Evolutionary conservation across 345 rosid species (phyloP).

Genomic region (Sisymbrium altissimum): DNA sequence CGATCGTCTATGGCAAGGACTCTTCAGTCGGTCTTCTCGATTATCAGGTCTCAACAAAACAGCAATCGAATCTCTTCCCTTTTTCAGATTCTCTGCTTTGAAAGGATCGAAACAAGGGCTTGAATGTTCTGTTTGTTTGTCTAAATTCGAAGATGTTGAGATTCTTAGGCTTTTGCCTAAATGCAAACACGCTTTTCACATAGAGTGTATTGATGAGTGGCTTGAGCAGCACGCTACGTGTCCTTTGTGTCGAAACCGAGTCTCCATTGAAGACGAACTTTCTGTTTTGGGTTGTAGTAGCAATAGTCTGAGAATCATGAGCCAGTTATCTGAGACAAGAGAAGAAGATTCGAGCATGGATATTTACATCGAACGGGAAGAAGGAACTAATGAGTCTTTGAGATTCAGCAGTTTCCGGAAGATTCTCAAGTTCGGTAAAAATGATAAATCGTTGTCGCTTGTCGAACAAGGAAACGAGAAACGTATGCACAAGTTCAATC

Average conservation of each 20-base stretch:
- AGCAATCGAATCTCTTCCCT: slow-evolving; percentile 78
- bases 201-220: slow-evolving; percentile 83
- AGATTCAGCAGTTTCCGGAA: slow-evolving; percentile 65
- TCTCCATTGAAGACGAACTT: slow-evolving; percentile 54
- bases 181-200: slow-evolving; percentile 90
- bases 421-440: slow-evolving; percentile 29
- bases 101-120: slow-evolving; percentile 74
- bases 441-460: slow-evolving; percentile 29
- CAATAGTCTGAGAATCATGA: slow-evolving; percentile 46
- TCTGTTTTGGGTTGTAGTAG: slow-evolving; percentile 48
- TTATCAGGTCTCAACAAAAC: slow-evolving; percentile 76
- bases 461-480: slow-evolving; percentile 20
- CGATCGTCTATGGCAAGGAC: slow-evolving; percentile 32
- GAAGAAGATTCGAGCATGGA: slow-evolving; percentile 49
- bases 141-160: slow-evolving; percentile 80
- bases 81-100: slow-evolving; percentile 84
- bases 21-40: slow-evolving; percentile 37
- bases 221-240: slow-evolving; percentile 88
- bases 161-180: slow-evolving; percentile 74
- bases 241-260: slow-evolving; percentile 70
- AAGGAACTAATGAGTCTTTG: slow-evolving; percentile 24
- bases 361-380: slow-evolving; percentile 71
- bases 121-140: slow-evolving; percentile 82
- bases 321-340: slow-evolving; percentile 35
- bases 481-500: slow-evolving; percentile 56